phyloP scores from a whole-genome alignment of 768 basidiomycete species.

The Leccinum subgranulosum region DNA sequence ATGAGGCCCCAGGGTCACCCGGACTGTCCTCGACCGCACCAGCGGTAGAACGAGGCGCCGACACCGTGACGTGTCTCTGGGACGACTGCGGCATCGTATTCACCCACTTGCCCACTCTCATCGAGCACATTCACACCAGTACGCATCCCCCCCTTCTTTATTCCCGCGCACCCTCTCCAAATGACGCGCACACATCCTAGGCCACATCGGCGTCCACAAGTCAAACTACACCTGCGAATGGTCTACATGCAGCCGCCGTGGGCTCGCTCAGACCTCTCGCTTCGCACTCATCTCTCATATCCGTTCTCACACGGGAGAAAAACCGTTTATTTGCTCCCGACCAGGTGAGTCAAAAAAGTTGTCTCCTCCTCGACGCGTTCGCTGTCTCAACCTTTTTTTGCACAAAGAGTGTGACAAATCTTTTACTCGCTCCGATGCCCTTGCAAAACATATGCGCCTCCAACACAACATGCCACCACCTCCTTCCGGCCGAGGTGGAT shows the following conservation, averaged over 20 bases:
- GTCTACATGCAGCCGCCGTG: constrained; percentile 75
- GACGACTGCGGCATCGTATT: constrained; percentile 76
- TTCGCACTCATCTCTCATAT: constrained; percentile 91
- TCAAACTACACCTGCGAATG: constrained; percentile 89
- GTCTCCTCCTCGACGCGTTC: not conserved
- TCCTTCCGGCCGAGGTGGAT: constrained; percentile 66
- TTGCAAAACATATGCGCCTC: constrained; percentile 88
- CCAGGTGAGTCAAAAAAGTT: constrained; percentile 56
- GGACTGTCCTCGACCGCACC: constrained; percentile 20
- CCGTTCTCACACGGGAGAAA: constrained; percentile 91
- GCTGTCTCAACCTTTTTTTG: not conserved
- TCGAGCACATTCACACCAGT: constrained; percentile 84
- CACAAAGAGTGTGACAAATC: constrained; percentile 85
- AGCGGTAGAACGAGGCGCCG: constrained; percentile 31
- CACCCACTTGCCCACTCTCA: constrained; percentile 67
- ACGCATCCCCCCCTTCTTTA: constrained; percentile 22
- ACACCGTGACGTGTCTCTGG: constrained; percentile 80
- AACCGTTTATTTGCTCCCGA: constrained; percentile 80
- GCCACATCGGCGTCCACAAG: constrained; percentile 80
- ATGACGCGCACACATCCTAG: constrained; percentile 34
- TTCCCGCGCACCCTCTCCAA: not conserved
- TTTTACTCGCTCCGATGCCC: constrained; percentile 92
- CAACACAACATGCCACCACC: constrained; percentile 81
- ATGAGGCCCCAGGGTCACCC: constrained; percentile 20
- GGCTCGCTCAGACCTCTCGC: constrained; percentile 81